Evolutionary conservation across 163 green algal species (phyloP).

Genomic region (Scenedesmus sp.): DNA sequence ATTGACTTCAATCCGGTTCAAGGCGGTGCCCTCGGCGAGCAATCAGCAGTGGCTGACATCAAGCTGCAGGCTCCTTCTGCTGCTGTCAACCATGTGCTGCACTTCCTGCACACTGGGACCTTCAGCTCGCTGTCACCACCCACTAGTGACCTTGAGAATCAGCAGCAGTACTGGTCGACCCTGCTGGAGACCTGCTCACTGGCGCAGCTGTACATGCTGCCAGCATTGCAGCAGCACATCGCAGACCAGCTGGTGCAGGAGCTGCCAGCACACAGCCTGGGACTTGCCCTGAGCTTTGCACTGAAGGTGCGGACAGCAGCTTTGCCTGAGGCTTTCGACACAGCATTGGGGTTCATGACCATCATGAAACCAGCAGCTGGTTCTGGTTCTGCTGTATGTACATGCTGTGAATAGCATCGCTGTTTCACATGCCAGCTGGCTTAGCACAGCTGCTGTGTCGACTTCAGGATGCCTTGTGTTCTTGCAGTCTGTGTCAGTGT

Average conservation of each 20-base stretch:
- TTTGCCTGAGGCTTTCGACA: background rate
- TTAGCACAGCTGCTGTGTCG: background rate
- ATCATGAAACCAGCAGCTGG: background rate
- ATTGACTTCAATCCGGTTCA: constrained; percentile 8
- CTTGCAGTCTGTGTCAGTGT: too few species aligned
- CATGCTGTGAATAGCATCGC: background rate
- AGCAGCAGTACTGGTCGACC: background rate
- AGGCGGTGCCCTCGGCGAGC: background rate
- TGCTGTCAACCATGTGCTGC: constrained; percentile 35
- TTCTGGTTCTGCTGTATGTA: background rate
- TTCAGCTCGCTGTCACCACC: background rate
- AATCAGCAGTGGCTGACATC: background rate
- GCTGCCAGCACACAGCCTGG: background rate
- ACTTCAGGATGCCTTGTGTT: background rate
- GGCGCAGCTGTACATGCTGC: constrained; percentile 55
- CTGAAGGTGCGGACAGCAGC: constrained; percentile 13
- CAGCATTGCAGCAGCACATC: constrained; percentile 32
- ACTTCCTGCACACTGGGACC: constrained; percentile 42
- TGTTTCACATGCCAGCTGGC: background rate
- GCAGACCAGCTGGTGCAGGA: constrained; percentile 1
- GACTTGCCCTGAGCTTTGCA: constrained; percentile 24
- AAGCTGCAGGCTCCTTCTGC: background rate
- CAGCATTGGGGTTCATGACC: background rate
- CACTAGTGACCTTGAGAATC: background rate
- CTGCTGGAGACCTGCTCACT: constrained; percentile 49